Conservation (phyloP, 2,329 filamentous ascomycete species). For the Fusarium vanettenii region DNA sequence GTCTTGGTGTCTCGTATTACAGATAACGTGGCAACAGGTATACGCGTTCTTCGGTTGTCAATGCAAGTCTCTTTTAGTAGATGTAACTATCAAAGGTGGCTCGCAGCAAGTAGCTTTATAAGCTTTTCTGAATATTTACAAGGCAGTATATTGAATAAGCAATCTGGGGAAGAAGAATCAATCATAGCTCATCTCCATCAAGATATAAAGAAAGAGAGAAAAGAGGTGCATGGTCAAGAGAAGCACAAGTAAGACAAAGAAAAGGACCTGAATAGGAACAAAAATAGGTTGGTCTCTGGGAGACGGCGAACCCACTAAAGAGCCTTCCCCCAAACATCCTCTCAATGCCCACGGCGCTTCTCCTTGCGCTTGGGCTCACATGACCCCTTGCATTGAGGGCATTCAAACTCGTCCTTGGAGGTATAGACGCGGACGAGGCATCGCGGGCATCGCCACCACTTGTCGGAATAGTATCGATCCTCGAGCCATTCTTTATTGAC, state of each 20-base stretch:
- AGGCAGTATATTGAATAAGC: neutral
- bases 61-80: neutral
- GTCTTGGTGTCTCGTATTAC: neutral
- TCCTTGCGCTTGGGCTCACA: conserved; percentile 59
- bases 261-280: too few species aligned
- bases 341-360: conserved; percentile 37
- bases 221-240: neutral
- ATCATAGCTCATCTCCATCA: neutral
- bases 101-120: neutral
- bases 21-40: neutral
- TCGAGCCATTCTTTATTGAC: conserved; percentile 53
- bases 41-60: neutral
- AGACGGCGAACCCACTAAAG: neutral
- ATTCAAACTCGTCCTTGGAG: conserved; percentile 56
- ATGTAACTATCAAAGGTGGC: neutral
- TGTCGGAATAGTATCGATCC: conserved; percentile 26
- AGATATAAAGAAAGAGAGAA: neutral
- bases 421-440: conserved; percentile 61
- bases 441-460: conserved; percentile 62
- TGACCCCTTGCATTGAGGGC: conserved; percentile 57
- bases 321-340: neutral
- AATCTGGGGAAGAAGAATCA: neutral
- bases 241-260: neutral
- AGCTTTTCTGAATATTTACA: neutral
- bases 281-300: neutral